Evolutionary conservation across 129 eudicot genomes (phyloP), one percentile per base, ranked within the genome.

Genomic region (Flaveria ramosissima): DNA sequence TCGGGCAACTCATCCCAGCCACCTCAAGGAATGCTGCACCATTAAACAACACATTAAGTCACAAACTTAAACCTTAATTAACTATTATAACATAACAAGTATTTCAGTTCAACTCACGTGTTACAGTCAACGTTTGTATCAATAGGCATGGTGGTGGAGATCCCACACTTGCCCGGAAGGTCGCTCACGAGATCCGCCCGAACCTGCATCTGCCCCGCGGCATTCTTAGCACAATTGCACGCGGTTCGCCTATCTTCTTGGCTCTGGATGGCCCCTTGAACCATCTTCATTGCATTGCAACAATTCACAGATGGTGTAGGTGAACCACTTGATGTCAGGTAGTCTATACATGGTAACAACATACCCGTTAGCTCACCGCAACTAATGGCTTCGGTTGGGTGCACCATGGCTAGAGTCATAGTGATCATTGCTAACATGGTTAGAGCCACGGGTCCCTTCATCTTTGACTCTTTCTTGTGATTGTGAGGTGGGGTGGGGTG

Each of bases 171-270:
- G 9, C 53, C 36, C 1, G 87, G 74, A 19, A 80, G 85, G 23
- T 46, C 65, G 32, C 82, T n/a, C 26, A 84, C 92, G 1, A 73
- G 61, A 46, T 82, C 89, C 0, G 68, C 60, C 43, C 52, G 75
- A 15, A 85, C 70, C 23, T 48, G 13, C 9, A 72, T 67, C 77
- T n/a, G 73, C 0, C 82, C 73, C 1, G 92, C 87, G 4, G 84
- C 83, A 1, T 7, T 26, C 78, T 90, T 88, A 4, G 88, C 39
- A 53, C 96, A 90, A 20, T 68, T 41, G 62, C 96, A 90, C 41
- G 77, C 89, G 0, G 83, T 41, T 43, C 73, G 81, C 84, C 90
- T 71, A 32, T 90, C 90, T 3, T 76, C 83, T 69, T 47, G 62
- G 56, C 51, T 61, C 7, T 46, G 51, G 2, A 83, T 21, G 76